Evolutionary conservation across 1,284 basidiomycete species (phyloP).

Genomic region (Hypsizygus ulmarius): DNA sequence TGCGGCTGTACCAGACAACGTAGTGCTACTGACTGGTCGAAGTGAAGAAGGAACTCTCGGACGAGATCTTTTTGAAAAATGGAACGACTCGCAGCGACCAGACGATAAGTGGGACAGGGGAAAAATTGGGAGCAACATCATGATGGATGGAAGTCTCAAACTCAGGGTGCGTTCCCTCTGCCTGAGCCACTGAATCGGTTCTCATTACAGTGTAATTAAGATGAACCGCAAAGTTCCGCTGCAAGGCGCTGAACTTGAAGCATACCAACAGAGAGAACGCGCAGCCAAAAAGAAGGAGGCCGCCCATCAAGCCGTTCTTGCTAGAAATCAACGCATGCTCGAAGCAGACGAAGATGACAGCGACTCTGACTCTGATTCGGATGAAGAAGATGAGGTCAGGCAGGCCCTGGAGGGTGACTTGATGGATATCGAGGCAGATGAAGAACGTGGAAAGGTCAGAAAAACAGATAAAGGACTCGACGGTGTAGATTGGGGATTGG

Average conservation of each 20-base stretch:
- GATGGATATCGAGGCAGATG: constrained; percentile 39
- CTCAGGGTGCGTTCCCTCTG: constrained; percentile 53
- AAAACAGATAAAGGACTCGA: constrained; percentile 53
- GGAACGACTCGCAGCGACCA: constrained; percentile 78
- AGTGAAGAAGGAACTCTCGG: constrained; percentile 82
- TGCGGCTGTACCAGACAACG: constrained; percentile 77
- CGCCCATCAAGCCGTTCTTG: constrained; percentile 82
- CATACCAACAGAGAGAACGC: constrained; percentile 76
- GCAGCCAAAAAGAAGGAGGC: constrained; percentile 83
- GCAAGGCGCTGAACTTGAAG: constrained; percentile 83
- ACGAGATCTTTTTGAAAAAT: constrained; percentile 78
- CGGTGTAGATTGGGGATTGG: constrained; percentile 64
- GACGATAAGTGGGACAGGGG: constrained; percentile 86
- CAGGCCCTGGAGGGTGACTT: constrained; percentile 52
- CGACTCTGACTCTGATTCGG: constrained; percentile 61
- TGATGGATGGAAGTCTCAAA: constrained; percentile 68
- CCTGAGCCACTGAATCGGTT: background rate
- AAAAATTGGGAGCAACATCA: constrained; percentile 80
- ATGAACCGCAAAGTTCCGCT: constrained; percentile 89
- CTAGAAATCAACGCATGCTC: constrained; percentile 82
- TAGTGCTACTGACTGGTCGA: constrained; percentile 78
- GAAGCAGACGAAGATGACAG: constrained; percentile 81
- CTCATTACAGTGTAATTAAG: constrained; percentile 35
- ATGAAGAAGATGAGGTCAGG: constrained; percentile 72
- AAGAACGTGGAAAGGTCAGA: constrained; percentile 30